Base-by-base conservation (phyloP, 805 yeast genomes). In the Wickerhamiella kurtzmanii region DNA sequence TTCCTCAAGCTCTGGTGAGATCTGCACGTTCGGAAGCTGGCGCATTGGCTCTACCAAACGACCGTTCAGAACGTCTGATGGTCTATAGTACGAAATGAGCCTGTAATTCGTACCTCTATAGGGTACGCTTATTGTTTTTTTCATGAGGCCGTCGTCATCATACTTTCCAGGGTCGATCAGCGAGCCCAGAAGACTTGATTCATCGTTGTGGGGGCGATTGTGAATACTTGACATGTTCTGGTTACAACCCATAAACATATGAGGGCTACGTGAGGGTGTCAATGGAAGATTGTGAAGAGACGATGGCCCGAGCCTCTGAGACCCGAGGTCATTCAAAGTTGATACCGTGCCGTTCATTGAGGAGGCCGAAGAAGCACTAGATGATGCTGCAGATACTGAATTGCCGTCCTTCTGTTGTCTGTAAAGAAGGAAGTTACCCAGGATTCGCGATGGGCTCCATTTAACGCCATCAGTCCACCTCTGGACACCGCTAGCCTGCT, bases 381-480 rank as follows among this genome's bases (percentile, higher is more conserved):
- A 25, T 11, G 32, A 25, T 11, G 32, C 6, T 6, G 32, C 6
- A 6, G 32, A 25, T 11, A 25, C 11, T 6, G 32, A 6, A 11
- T 25, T 25, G 32, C 32, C 11, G 6, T 25, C 32, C 6, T 11
- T 6, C 9, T 15, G 25, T 38, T 38, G 41, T 22, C 94, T 74
- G 62, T 88, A 88, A 9, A 88, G 79, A 32, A 88, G 67, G 56
- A 88, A 88, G 49, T 92, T 71, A 4, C 95, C 95, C 22, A 86
- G 70, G 37, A 88, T 86, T 43, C 96, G 70, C 2, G 94, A 81
- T 0, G 96, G 95, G 2, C 88, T 78, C 97, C 97, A 88, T 13
- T 88, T 70, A 13, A 84, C 75, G n/a, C 96, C 95, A 59, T 88
- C 97, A 1, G 97, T 88, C 97, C 97, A 88, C 49, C 97, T 71